These are phyloP conservation scores for Blastomyces parvus DNA, from an alignment of 2,329 filamentous ascomycete species.

Conservation along the genomic window DNA sequence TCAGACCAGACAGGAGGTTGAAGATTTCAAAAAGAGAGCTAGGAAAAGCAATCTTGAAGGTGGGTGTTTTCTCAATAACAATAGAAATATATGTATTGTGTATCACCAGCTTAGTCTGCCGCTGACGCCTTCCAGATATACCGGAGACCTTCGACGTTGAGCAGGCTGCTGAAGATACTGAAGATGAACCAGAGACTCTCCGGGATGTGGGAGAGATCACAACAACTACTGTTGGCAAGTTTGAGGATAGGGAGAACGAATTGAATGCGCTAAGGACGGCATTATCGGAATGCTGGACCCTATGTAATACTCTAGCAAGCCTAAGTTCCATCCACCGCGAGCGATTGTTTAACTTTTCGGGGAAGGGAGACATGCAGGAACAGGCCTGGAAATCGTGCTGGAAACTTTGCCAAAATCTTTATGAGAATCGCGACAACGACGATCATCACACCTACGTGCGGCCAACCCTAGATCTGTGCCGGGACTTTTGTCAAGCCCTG, in stretches of 20 bases:
- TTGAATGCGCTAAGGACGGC: constrained; percentile 62
- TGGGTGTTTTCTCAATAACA: constrained; percentile 35
- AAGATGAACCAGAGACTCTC: constrained; percentile 20
- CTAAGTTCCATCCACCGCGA: constrained; percentile 76
- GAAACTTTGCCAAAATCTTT: constrained; percentile 82
- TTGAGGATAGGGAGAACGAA: constrained; percentile 46
- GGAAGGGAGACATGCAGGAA: constrained; percentile 67
- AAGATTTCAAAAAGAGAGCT: constrained; percentile 42
- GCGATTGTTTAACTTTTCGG: constrained; percentile 65
- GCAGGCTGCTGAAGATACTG: constrained; percentile 13
- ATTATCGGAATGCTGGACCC: constrained; percentile 80
- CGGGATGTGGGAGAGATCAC: constrained; percentile 18
- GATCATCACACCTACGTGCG: constrained; percentile 54
- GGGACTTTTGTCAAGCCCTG: constrained; percentile 82
- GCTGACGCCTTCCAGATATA: constrained; percentile 22
- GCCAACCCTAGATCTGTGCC: constrained; percentile 73
- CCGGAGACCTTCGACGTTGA: constrained; percentile 24
- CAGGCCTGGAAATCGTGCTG: constrained; percentile 91
- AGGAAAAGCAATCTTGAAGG: constrained; percentile 70
- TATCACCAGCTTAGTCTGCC: constrained; percentile 12
- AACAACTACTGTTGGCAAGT: constrained; percentile 26
- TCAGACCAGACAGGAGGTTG: constrained; percentile 69
- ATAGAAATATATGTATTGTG: constrained; percentile 17
- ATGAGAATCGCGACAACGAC: constrained; percentile 67
- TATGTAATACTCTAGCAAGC: constrained; percentile 82